phyloP scores from a whole-genome alignment of 2,329 filamentous ascomycete genomes.

The Trichoderma sp. region DNA sequence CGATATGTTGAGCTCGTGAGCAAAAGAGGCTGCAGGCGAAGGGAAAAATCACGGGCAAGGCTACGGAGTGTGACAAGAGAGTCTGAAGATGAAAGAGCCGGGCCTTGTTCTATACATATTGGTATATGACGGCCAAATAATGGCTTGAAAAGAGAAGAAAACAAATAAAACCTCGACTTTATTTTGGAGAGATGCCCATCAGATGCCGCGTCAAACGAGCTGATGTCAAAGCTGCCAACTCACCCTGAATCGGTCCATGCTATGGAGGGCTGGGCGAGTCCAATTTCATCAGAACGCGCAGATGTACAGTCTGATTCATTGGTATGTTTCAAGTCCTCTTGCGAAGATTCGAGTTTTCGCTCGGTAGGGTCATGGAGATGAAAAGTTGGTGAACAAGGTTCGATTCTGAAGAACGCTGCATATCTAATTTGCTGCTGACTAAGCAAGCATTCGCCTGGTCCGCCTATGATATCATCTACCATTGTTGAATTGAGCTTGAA shows the following conservation, averaged over 20 bases:
- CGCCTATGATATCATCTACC: neutral
- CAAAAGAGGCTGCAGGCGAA: neutral
- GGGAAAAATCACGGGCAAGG: neutral
- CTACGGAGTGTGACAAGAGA: neutral
- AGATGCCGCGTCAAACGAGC: neutral
- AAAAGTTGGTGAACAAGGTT: neutral
- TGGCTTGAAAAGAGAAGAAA: neutral
- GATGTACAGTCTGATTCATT: neutral
- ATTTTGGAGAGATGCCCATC: neutral
- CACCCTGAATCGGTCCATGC: constrained; percentile 27
- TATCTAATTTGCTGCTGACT: neutral
- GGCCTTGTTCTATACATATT: neutral
- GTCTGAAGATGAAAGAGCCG: neutral
- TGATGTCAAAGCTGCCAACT: constrained; percentile 6
- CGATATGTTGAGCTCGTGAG: neutral
- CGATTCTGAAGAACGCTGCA: neutral
- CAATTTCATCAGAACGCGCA: neutral
- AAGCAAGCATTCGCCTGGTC: neutral
- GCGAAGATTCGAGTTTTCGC: neutral
- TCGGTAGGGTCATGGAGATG: neutral
- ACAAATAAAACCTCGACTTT: neutral
- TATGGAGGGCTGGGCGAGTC: constrained; percentile 16
- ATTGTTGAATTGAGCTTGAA: neutral
- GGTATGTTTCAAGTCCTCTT: neutral
- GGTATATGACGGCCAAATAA: neutral